phyloP scores from a whole-genome alignment of 2,329 filamentous ascomycete genomes.

The Paraconiothyrium brasiliense region DNA sequence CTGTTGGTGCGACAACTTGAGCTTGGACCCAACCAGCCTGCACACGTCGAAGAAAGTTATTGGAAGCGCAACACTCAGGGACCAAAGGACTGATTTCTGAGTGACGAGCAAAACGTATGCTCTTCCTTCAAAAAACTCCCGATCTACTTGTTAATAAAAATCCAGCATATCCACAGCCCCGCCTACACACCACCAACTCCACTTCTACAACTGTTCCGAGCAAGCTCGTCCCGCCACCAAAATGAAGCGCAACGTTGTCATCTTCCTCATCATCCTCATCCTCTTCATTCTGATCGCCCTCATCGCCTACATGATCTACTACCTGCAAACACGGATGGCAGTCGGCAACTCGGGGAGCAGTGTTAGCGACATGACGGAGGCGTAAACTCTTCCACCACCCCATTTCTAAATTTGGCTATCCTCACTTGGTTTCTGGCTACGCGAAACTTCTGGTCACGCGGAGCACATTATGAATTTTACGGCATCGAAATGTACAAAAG shows the following conservation, averaged over 20 bases:
- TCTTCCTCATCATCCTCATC: slow-evolving; percentile 63
- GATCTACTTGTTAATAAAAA: no score
- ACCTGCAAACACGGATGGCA: slow-evolving; percentile 56
- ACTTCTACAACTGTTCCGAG: slow-evolving; percentile 1
- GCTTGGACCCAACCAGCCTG: background rate
- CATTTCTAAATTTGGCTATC: background rate
- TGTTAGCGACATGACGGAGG: slow-evolving; percentile 45
- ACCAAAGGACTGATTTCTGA: background rate
- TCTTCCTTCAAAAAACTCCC: background rate
- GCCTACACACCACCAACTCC: background rate
- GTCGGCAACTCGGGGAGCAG: slow-evolving; percentile 45
- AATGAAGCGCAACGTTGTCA: slow-evolving; percentile 63
- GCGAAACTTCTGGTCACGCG: no score
- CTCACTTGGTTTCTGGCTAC: background rate
- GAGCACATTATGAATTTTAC: background rate
- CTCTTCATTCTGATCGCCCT: slow-evolving; percentile 61
- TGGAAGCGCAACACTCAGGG: background rate
- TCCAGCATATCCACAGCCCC: no score
- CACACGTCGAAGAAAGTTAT: background rate
- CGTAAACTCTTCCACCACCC: background rate
- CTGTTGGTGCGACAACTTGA: slow-evolving; percentile 1
- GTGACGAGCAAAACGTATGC: background rate
- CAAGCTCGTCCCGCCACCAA: slow-evolving; percentile 24
- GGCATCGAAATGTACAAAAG: background rate
- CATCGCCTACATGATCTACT: slow-evolving; percentile 61